phyloP scores from a whole-genome alignment of 768 basidiomycete species.

The Psilocybe azurescens region DNA sequence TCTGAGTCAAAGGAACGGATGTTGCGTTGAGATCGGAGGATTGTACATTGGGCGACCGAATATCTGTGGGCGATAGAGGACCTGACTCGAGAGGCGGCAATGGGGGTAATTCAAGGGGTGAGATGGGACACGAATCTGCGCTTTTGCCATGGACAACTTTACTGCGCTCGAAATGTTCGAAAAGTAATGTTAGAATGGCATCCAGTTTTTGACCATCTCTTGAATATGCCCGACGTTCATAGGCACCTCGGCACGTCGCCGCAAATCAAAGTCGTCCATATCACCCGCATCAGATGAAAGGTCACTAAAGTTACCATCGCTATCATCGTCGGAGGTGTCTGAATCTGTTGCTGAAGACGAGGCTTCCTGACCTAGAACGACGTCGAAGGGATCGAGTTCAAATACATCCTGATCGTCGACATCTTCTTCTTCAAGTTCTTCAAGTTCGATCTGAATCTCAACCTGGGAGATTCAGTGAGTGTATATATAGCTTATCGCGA shows the following conservation, averaged over 20 bases:
- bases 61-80: conserved; percentile 7
- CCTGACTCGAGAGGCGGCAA: conserved; percentile 30
- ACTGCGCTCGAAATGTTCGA: conserved; percentile 78
- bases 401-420: conserved; percentile 64
- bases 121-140: conserved; percentile 25
- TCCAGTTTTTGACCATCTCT: conserved; percentile 92
- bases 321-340: conserved; percentile 54
- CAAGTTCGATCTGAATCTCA: conserved; percentile 95
- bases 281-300: conserved; percentile 74
- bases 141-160: conserved; percentile 29
- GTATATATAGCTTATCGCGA: background rate
- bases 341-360: conserved; percentile 36
- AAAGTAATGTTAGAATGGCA: conserved; percentile 80
- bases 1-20: background rate
- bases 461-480: conserved; percentile 53
- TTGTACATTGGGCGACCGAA: conserved; percentile 6
- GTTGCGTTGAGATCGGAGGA: background rate
- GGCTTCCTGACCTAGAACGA: conserved; percentile 78
- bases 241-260: conserved; percentile 44
- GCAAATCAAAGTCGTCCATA: conserved; percentile 38
- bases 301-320: conserved; percentile 68
- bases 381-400: conserved; percentile 87
- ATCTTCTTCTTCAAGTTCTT: conserved; percentile 82
- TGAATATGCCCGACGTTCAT: conserved; percentile 72
- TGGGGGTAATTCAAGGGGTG: conserved; percentile 42